phyloP scores from a whole-genome alignment of 805 yeast species.

The Starmerella gropengiesseri region DNA sequence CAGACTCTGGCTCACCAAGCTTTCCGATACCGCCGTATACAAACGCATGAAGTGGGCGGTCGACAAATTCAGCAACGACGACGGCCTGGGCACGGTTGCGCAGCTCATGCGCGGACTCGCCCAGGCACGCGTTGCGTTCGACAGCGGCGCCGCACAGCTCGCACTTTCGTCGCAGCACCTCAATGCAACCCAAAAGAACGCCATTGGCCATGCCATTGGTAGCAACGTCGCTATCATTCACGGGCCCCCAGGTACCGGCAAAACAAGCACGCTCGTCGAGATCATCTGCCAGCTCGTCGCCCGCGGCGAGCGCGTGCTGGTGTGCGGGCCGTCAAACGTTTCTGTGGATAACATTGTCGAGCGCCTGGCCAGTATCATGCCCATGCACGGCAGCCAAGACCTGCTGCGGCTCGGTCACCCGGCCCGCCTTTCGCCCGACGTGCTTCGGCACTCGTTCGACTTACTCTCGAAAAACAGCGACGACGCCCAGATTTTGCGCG shows the following conservation, averaged over 20 bases:
- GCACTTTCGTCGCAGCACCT: conserved; percentile 27
- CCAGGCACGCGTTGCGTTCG: background rate
- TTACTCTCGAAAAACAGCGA: conserved; percentile 49
- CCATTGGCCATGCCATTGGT: conserved; percentile 53
- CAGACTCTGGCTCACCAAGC: conserved; percentile 57
- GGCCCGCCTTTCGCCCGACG: conserved; percentile 58
- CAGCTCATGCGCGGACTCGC: conserved; percentile 8
- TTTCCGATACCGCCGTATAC: conserved; percentile 35
- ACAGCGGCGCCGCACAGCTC: conserved; percentile 1
- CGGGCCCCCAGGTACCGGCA: conserved; percentile 80
- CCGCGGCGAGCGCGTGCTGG: conserved; percentile 49
- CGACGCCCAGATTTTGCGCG: conserved; percentile 51
- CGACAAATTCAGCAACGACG: conserved; percentile 39
- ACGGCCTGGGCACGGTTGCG: background rate
- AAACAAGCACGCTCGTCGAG: conserved; percentile 77
- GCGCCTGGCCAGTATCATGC: conserved; percentile 51
- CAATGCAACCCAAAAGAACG: conserved; percentile 61
- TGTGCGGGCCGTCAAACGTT: conserved; percentile 90
- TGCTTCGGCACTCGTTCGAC: conserved; percentile 65
- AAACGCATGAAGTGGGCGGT: conserved; percentile 63
- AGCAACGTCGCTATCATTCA: conserved; percentile 48
- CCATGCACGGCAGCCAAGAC: conserved; percentile 39
- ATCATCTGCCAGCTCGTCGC: conserved; percentile 59
- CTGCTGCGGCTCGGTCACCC: conserved; percentile 90
- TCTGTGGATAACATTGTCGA: conserved; percentile 56